Base-by-base conservation (phyloP, 2,329 filamentous ascomycete genomes). In the Nigrospora sphaerica region DNA sequence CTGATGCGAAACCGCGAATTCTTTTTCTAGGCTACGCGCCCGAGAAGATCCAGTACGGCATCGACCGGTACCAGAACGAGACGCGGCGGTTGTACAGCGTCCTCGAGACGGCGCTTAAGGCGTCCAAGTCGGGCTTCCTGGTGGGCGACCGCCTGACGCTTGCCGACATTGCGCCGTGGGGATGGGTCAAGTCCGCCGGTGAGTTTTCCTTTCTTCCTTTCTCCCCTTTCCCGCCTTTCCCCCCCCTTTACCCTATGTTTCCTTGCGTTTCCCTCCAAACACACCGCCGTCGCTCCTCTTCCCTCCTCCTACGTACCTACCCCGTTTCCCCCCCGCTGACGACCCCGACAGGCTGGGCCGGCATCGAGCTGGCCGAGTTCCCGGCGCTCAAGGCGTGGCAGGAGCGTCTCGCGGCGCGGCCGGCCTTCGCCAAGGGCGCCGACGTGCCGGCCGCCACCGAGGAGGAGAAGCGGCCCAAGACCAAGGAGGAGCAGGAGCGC, bases 21-120 rank as follows among this genome's bases (percentile, higher is more conserved):
- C n/a, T n/a, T n/a, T n/a, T n/a, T n/a, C 11, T 12, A 48, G 46
- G 44, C 6, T 49, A 49, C n/a, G 47, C 47, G 6, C 44, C 47
- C 13, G 47, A 46, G 35, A 49, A 46, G 45, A 44, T 49, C 57
- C 73, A 83, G 58, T 95, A 95, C 62, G 88, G 85, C 51, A 80
- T 95, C 46, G 81, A 87, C 59, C 79, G 90, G 41, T 95, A 95
- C 69, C 71, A 75, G 60, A 93, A 88, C 61, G 90, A 95, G 69
- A 88, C 86, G 0, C 77, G 84, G n/a, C 82, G 90, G 13, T 73
- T 95, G 2, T 95, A 93, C 69, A 74, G 81, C 44, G 84, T 89
- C 17, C 70, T 95, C 49, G 83, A 95, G 59, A 80, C 76, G 41
- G 82, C 90, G 46, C 78, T 95, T 38, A 63, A 68, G 51, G 72